Evolutionary conservation across 495 filamentous ascomycete species (phyloP), one percentile per base, ranked within the genome.

Genomic region (Aspergillus panamensis): DNA sequence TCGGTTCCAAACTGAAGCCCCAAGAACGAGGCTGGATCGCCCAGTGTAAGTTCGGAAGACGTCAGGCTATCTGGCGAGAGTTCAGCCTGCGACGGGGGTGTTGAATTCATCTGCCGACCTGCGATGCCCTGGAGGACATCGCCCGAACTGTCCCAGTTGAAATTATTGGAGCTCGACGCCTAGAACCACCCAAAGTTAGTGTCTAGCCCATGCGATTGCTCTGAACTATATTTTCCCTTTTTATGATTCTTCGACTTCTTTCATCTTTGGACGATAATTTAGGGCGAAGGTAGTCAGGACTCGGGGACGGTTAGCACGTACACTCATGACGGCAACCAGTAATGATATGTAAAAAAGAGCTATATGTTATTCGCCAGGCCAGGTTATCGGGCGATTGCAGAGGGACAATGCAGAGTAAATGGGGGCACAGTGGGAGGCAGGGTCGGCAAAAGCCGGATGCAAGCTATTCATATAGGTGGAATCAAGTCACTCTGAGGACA

Each of bases 81-180:
- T 3, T 62, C 61, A 33, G 21, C 57, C 40, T 55, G 64, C 8
- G 50, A 63, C 25, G 55, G 62, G 44, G 10, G 62, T 52, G 51
- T 66, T 48, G 47, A 56, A 21, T 30, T 50, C 30, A 55, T 66
- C 60, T 54, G 56, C 19, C 53, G 39, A 30, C 51, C 64, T 67
- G 72, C 66, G 63, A 76, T 74, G 42, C 68, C 71, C 25, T 74
- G 73, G 8, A 76, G 72, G 40, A 72, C 55, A 63, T 76, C 70
- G 45, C 58, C 52, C 19, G 71, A 64, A 48, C 66, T 55, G 25
- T 62, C 61, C 73, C 73, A 76, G 47, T 35, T 52, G 53, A 61
- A 43, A 31, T 66, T 61, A 20, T 39, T 52, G 6, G 37, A 35
- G 40, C 30, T 47, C 32, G 54, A 51, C 47, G 39, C 21, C 59